Percentiles rank a stretch among this genome's conserved stretches.
These are phyloP conservation scores for Apophysomyces elegans DNA, from an alignment of 371 early-diverging fungal genomes.

Conservation along the genomic window DNA sequence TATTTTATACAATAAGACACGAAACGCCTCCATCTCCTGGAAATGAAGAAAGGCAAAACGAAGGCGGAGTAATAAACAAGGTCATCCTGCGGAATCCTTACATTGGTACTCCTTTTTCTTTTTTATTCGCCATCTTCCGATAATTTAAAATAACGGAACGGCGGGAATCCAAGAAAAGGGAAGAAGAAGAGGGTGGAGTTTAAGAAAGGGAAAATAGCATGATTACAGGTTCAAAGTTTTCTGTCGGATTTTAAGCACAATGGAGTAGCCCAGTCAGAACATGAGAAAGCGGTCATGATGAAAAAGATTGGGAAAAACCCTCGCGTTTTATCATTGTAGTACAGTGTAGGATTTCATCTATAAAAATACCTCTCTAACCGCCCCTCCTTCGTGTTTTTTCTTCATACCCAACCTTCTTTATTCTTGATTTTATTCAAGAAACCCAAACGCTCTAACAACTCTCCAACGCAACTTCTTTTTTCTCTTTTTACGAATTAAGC, in stretches of 20 bases:
- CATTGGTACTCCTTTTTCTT: background rate
- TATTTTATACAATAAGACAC: too few relatives aligned
- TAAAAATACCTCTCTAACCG: background rate
- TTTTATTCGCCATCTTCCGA: background rate
- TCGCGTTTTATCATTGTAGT: slow-evolving; percentile 6
- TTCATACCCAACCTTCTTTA: background rate
- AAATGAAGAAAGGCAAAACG: background rate
- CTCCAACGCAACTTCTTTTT: slow-evolving; percentile 4
- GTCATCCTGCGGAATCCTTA: too few relatives aligned
- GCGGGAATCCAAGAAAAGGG: background rate
- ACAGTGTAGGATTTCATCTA: background rate
- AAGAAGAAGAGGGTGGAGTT: background rate
- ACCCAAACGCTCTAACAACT: background rate
- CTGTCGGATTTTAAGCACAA: background rate
- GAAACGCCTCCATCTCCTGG: too few relatives aligned
- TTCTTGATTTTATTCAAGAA: slow-evolving; percentile 9
- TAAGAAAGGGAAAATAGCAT: slow-evolving; percentile 3
- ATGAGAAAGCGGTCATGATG: background rate
- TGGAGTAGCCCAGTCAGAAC: background rate
- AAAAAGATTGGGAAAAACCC: background rate
- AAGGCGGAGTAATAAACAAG: background rate
- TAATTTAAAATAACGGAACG: slow-evolving; percentile 9
- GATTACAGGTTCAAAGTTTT: background rate
- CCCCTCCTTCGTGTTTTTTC: background rate
- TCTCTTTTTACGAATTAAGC: background rate